Conservation (phyloP, 306 rosid genomes). For the Vigna radiata region DNA sequence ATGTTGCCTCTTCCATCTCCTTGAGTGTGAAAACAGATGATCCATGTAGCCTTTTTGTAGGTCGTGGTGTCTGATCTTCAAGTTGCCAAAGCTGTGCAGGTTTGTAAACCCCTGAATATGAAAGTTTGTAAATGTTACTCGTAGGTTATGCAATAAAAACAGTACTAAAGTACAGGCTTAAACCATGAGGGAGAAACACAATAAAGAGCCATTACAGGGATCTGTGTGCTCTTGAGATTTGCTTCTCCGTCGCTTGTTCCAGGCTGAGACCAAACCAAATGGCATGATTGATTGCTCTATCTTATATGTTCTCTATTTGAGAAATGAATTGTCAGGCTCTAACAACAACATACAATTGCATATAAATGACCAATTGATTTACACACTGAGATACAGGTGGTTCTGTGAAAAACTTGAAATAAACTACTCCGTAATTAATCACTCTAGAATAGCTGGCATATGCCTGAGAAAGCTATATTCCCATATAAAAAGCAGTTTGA, state of each 20-base stretch:
- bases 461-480: conserved; percentile 38
- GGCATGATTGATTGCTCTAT: conserved; percentile 63
- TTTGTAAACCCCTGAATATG: conserved; percentile 78
- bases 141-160: conserved; percentile 23
- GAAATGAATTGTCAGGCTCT: conserved; percentile 47
- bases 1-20: conserved; percentile 96
- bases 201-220: conserved; percentile 64
- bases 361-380: conserved; percentile 41
- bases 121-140: conserved; percentile 1
- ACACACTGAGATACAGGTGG: conserved; percentile 27
- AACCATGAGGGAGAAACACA: background rate
- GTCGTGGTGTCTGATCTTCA: conserved; percentile 68
- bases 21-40: conserved; percentile 79
- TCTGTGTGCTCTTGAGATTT: conserved; percentile 77
- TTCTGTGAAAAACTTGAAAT: conserved; percentile 15
- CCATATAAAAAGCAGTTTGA: conserved; percentile 47
- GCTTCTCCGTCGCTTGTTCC: conserved; percentile 94
- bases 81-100: conserved; percentile 84
- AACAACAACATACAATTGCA: conserved; percentile 37
- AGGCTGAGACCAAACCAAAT: conserved; percentile 89
- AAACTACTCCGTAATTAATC: conserved; percentile 32
- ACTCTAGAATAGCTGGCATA: conserved; percentile 33
- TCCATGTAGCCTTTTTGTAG: conserved; percentile 72
- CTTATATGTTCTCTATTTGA: conserved; percentile 34
- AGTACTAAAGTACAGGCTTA: background rate